Evolutionary conservation across 2,329 filamentous ascomycete genomes (phyloP), one percentile per base, ranked within the genome.

Genomic region (Sclerotinia spermophila): DNA sequence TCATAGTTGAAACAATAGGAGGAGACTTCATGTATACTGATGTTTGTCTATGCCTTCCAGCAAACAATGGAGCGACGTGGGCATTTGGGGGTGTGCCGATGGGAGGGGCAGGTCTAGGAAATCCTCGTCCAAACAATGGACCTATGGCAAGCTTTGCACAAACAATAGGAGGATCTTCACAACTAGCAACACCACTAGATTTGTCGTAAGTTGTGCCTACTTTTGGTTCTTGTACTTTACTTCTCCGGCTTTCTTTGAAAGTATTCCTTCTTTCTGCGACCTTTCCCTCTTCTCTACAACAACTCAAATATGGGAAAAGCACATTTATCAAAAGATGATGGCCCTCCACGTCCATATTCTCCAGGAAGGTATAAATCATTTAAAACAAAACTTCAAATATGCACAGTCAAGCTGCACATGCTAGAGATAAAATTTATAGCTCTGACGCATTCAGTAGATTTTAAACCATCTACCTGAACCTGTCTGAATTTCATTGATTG

Each of bases 111-210:
- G 82, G 83, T 58, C 82, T 88, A 71, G 86, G 84, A 77, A 87
- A 83, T 74, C 82, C 84, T 65, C 84, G 73, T 80, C 82, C 69
- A 83, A 86, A 77, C 84, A 88, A 81, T 80, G 87, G 77, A 84
- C 85, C 73, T 83, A 87, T 76, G 88, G 86, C 79, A 82, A 90
- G 88, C 80, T 90, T 90, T 80, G 88, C 88, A 64, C 88, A 90
- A 79, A 90, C 87, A 78, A 82, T 90, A 77, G 85, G 71, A 66
- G 77, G 85, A 77, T 86, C 86, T 73, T 89, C 88, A 71, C 87
- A 89, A 80, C 85, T 86, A 75, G 82, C 86, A 75, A 87, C 88
- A 73, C 85, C 87, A 56, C 81, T 90, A 72, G 89, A 91, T 79
- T 82, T 87, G 71, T 89, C 87, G 88, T 90, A 86, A 81, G 88